Base-by-base conservation (phyloP, 805 yeast species). In the Wickerhamiella brachini region DNA sequence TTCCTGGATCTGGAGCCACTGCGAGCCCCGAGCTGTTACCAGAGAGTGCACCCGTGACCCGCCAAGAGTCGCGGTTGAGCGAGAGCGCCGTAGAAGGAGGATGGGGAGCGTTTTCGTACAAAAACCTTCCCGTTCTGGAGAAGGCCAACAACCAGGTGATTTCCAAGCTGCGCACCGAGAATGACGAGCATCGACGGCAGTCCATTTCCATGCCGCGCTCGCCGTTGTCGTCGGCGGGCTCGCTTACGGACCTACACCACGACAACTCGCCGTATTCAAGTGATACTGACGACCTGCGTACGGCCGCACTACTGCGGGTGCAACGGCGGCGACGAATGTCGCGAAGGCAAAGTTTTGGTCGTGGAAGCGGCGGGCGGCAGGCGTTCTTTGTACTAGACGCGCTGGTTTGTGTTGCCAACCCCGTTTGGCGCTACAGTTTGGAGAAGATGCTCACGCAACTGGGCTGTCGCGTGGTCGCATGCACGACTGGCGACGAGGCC, bases 101-200 rank as follows among this genome's bases (percentile, higher is more conserved):
- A 60, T 93, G 93, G 74, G 99, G 99, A 0, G 82, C 93, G 3
- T 93, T 93, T 66, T 82, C 85, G 53, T 93, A 85, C 68, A 74
- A 96, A 57, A 93, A 93, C 63, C 69, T 93, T 55, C 81, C 90
- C 4, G 93, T 93, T 5, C 73, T 94, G 51, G 97, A 93, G 59
- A 85, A 84, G 59, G 97, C 95, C 8, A 93, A 93, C 62, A 87
- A 86, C 62, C 97, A 89, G 67, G 89, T 85, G 13, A 87, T 93
- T 56, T 85, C 85, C 60, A 71, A 95, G 55, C 75, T 93, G 62
- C 85, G 88, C 61, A 81, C 74, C 29, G 97, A 90, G 63, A 53
- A 58, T 13, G 47, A 57, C 21, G 41, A 37, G 41, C 41, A 37
- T 18, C 55, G 67, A 5, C 58, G 65, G n/a, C 71, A 68, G 51